Evolutionary conservation across 2,329 filamentous ascomycete genomes (phyloP).

Genomic region (Cladosporium sp.): DNA sequence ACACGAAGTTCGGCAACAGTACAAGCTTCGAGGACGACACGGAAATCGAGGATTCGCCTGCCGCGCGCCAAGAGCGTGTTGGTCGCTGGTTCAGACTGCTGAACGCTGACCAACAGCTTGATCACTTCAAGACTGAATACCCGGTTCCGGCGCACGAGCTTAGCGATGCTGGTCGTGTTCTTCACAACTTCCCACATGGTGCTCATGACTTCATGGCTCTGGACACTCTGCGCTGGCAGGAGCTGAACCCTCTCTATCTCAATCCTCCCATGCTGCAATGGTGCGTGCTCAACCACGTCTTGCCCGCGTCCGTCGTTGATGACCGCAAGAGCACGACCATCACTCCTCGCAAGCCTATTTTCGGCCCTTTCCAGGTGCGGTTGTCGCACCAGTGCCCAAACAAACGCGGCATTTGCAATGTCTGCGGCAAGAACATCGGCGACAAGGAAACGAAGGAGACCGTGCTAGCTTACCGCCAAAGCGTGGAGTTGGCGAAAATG

Average conservation of each 20-base stretch:
- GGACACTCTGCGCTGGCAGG: slow-evolving; percentile 18
- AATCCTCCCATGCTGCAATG: slow-evolving; percentile 12
- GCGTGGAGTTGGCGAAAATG: not conserved
- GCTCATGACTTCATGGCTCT: not conserved
- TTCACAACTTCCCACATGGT: not conserved
- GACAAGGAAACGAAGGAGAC: not conserved
- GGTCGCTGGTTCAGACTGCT: slow-evolving; percentile 21
- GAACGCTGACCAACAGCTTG: slow-evolving; percentile 20
- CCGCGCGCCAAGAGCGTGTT: slow-evolving; percentile 22
- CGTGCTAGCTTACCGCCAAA: not conserved
- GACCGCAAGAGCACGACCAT: not conserved
- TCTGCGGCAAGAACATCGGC: slow-evolving; percentile 11
- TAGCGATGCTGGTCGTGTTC: not conserved
- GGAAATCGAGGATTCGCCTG: slow-evolving; percentile 18
- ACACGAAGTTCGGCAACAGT: slow-evolving; percentile 33
- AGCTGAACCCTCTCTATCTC: slow-evolving; percentile 24
- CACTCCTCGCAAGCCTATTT: not conserved
- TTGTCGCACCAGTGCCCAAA: not conserved
- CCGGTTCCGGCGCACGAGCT: slow-evolving; percentile 13
- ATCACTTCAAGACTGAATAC: slow-evolving; percentile 14
- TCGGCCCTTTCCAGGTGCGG: slow-evolving; percentile 4
- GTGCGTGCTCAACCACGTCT: not conserved
- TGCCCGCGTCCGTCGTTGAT: slow-evolving; percentile 9
- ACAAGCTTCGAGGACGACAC: slow-evolving; percentile 32
- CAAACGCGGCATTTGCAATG: slow-evolving; percentile 8